A percentile compares a stretch with the other conserved stretches of the same genome.
Evolutionary conservation across 208 protist genomes (phyloP).

Genomic region (Trypanosoma brucei): DNA sequence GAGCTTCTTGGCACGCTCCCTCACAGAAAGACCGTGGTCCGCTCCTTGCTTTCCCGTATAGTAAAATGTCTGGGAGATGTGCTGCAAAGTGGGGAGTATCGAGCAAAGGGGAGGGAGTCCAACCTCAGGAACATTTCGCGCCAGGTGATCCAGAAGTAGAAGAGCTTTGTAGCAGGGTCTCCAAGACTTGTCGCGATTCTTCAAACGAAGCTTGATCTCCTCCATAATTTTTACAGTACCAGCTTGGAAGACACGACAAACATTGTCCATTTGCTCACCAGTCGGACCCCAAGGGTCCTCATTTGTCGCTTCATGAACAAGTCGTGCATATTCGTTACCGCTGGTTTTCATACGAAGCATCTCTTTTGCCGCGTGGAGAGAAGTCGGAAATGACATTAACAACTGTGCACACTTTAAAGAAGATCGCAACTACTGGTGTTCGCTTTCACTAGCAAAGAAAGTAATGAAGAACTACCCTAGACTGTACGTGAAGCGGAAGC

Average conservation of each 20-base stretch:
- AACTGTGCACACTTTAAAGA: background rate
- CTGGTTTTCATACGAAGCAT: conserved; percentile 76
- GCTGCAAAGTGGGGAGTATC: conserved; percentile 57
- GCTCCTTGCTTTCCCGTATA: conserved; percentile 83
- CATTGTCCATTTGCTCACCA: conserved; percentile 81
- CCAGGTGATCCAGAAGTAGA: conserved; percentile 83
- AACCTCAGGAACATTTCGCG: conserved; percentile 57
- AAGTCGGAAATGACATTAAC: conserved; percentile 23
- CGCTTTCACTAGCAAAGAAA: too few relatives aligned
- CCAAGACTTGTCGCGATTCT: conserved; percentile 83
- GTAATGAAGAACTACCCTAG: too few relatives aligned
- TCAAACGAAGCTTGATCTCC: conserved; percentile 74
- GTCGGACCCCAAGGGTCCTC: conserved; percentile 89
- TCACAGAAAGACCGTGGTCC: conserved; percentile 84
- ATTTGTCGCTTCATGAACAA: conserved; percentile 82
- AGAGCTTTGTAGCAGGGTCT: conserved; percentile 85
- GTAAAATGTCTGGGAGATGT: conserved; percentile 76
- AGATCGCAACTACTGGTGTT: background rate
- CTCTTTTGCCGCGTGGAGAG: conserved; percentile 50
- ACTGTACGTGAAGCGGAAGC: too few relatives aligned
- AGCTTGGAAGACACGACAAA: conserved; percentile 65
- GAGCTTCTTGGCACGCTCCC: conserved; percentile 80
- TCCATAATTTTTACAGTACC: conserved; percentile 68
- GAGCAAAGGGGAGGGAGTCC: conserved; percentile 69
- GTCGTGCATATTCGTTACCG: conserved; percentile 57